These are phyloP conservation scores for Exserohilum rostratum DNA, from an alignment of 2,329 filamentous ascomycete genomes.

Conservation along the genomic window DNA sequence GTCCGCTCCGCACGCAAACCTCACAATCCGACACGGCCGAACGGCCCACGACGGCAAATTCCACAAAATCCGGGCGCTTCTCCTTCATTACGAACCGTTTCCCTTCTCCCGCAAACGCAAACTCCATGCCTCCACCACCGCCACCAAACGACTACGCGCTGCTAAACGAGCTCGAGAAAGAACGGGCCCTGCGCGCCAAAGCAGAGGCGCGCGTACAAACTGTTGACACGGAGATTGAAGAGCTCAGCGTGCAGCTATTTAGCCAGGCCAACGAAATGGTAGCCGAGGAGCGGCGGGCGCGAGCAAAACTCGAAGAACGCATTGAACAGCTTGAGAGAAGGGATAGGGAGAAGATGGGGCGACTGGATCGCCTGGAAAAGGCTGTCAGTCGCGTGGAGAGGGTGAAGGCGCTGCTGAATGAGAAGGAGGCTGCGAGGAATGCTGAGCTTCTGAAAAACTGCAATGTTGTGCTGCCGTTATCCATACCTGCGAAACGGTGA, in stretches of 20 bases:
- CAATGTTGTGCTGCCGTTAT: neutral
- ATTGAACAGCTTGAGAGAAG: slow-evolving; percentile 71
- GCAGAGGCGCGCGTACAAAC: slow-evolving; percentile 72
- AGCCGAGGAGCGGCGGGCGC: slow-evolving; percentile 72
- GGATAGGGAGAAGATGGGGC: slow-evolving; percentile 70
- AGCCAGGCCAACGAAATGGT: slow-evolving; percentile 90
- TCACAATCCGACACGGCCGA: slow-evolving; percentile 25
- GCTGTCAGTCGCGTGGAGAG: slow-evolving; percentile 74
- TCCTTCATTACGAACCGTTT: slow-evolving; percentile 52
- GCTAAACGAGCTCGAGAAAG: slow-evolving; percentile 67
- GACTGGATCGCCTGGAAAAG: slow-evolving; percentile 73
- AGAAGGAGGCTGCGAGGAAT: neutral
- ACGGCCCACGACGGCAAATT: slow-evolving; percentile 38
- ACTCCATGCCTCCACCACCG: slow-evolving; percentile 43
- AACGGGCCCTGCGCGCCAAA: slow-evolving; percentile 69
- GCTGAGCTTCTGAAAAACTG: neutral
- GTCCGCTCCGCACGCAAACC: slow-evolving; percentile 10
- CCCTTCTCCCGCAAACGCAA: slow-evolving; percentile 38
- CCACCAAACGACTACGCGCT: slow-evolving; percentile 54
- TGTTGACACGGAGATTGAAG: slow-evolving; percentile 76
- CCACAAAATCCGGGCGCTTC: slow-evolving; percentile 48
- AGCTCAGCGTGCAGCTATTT: slow-evolving; percentile 76
- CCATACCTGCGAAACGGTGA: slow-evolving; percentile 5
- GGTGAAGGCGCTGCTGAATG: slow-evolving; percentile 65
- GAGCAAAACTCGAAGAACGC: slow-evolving; percentile 73